Evolutionary conservation across 768 basidiomycete species (phyloP), one percentile per base, ranked within the genome.

Genomic region (Suillus discolor): DNA sequence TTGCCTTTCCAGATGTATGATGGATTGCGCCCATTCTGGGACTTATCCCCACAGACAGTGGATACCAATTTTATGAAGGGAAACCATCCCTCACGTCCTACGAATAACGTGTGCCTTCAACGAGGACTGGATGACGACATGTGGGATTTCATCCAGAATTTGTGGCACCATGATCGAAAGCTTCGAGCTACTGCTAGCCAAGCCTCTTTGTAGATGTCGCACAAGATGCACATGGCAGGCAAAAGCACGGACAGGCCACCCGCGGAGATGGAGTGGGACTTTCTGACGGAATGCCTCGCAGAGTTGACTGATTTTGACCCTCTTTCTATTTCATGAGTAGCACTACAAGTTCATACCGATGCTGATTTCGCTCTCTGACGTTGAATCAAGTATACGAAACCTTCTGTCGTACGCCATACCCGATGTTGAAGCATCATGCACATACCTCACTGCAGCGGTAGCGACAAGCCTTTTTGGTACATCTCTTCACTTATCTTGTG

Each of bases 1-100:
- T 18, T 44, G 34, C n/a, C n/a, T n/a, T n/a, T n/a, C n/a, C 28
- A 79, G 78, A 66, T 75, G 39, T 78, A 75, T 36, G 71, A 75
- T 4, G 72, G 73, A 0, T 67, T 57, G 0, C 66, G 74, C 20
- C 76, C 75, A 18, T 77, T 77, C 28, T 66, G 62, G 39, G 70
- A 68, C 55, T 51, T 36, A 62, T 25, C 61, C 71, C 66, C 25
- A 70, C 55, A 23, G 61, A 65, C 55, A 69, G 66, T 55, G 76
- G 45, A 47, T 71, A 61, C 64, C 44, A 41, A 16, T 34, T 75
- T 25, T 38, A 64, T 49, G 65, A 57, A 3, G 67, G 75, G 44
- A 23, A 68, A 57, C 20, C 54, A 68, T 5, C 72, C 71, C 4
- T 68, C 45, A 1, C 73, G 70, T 2, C 77, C 75, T 12, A 65